These are phyloP conservation scores for Dictyostelium citrinum DNA, from an alignment of 78 protist genomes.

Conservation along the genomic window DNA sequence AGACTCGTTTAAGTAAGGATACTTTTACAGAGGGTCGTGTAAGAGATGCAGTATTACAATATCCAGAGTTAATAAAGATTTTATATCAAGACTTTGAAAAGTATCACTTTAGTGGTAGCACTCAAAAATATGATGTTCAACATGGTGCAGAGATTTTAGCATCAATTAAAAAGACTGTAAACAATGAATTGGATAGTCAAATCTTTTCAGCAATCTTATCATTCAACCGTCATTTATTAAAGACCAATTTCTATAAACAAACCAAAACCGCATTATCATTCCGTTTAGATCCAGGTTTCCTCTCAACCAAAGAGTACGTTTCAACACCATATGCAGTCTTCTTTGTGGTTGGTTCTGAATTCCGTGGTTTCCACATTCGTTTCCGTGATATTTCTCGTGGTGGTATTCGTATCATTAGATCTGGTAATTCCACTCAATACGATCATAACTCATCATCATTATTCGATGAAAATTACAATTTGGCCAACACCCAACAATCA, in stretches of 20 bases:
- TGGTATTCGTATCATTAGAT: conserved; percentile 88
- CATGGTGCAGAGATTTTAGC: conserved; percentile 38
- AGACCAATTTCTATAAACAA: conserved; percentile 87
- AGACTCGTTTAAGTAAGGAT: conserved; percentile 50
- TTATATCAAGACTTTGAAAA: conserved; percentile 52
- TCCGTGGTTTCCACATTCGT: conserved; percentile 94
- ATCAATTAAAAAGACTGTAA: conserved; percentile 45
- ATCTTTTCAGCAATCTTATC: conserved; percentile 49
- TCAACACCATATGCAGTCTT: conserved; percentile 86
- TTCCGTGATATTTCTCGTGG: conserved; percentile 94
- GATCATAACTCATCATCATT: conserved; percentile 53
- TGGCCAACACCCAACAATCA: conserved; percentile 91
- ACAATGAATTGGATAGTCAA: conserved; percentile 61
- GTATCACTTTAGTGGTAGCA: neutral
- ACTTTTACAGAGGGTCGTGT: conserved; percentile 73
- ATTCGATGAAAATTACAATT: conserved; percentile 90
- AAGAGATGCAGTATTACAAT: conserved; percentile 48
- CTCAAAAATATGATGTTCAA: conserved; percentile 24
- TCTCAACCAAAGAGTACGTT: conserved; percentile 57
- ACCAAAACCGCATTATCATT: conserved; percentile 86
- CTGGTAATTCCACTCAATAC: conserved; percentile 73
- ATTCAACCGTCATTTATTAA: conserved; percentile 63
- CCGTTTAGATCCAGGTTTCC: conserved; percentile 91
- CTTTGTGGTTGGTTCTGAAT: conserved; percentile 86
- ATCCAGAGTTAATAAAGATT: conserved; percentile 25